These are phyloP conservation scores for baker's yeast (Saccharomyces cerevisiae) DNA, from an alignment of 805 yeast species.

Conservation along the genomic window DNA sequence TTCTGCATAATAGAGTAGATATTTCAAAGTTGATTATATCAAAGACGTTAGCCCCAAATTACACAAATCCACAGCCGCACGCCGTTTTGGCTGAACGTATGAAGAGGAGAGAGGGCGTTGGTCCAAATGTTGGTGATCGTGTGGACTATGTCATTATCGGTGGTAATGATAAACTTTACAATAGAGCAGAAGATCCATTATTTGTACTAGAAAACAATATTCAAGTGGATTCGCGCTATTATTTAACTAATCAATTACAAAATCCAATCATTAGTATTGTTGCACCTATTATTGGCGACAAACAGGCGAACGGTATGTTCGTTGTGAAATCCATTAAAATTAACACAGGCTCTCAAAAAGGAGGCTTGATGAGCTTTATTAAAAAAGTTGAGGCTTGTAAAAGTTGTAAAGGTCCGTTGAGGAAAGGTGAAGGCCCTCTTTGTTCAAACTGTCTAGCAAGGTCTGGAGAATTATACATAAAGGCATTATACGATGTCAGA, in stretches of 20 bases:
- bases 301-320: conserved; percentile 67
- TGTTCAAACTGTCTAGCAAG: conserved; percentile 69
- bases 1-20: conserved; percentile 85
- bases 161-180: conserved; percentile 77
- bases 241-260: conserved; percentile 83
- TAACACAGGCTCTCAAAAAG: conserved; percentile 53
- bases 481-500: conserved; percentile 71
- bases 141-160: conserved; percentile 93
- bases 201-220: conserved; percentile 85
- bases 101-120: conserved; percentile 95
- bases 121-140: conserved; percentile 94
- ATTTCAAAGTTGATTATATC: conserved; percentile 89
- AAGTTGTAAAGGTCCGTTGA: conserved; percentile 76
- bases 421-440: conserved; percentile 58
- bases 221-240: conserved; percentile 91
- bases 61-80: conserved; percentile 95
- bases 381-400: conserved; percentile 83
- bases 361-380: conserved; percentile 88
- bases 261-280: conserved; percentile 91
- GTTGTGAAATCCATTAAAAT: conserved; percentile 42
- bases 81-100: conserved; percentile 92
- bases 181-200: conserved; percentile 93
- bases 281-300: conserved; percentile 88
- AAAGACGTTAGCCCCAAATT: conserved; percentile 85
- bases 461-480: conserved; percentile 74